Conservation (phyloP, 2,329 filamentous ascomycete species). For the Claviceps africana region DNA sequence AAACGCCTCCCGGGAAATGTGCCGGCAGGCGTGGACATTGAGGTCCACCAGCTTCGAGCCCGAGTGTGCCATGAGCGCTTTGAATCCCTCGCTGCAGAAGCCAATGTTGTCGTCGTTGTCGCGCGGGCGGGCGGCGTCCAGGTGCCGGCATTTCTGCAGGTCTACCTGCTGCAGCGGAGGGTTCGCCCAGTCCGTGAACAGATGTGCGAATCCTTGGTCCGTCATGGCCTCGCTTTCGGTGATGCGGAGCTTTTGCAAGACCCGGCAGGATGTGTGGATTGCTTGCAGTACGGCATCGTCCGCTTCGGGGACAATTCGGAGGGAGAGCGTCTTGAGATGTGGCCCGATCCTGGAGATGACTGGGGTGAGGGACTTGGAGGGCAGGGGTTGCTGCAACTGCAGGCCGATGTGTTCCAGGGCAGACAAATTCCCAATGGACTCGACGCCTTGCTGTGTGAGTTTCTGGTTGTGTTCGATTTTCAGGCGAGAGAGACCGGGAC, state of each 20-base stretch:
- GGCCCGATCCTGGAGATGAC: conserved; percentile 50
- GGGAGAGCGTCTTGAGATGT: conserved; percentile 61
- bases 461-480: conserved; percentile 74
- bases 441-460: conserved; percentile 51
- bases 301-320: conserved; percentile 52
- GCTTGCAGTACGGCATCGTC: conserved; percentile 57
- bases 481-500: conserved; percentile 55
- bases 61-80: conserved; percentile 73
- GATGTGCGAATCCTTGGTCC: conserved; percentile 54
- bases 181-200: conserved; percentile 70
- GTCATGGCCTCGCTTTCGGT: conserved; percentile 63
- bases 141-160: conserved; percentile 60
- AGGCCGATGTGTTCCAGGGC: conserved; percentile 64
- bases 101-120: conserved; percentile 54
- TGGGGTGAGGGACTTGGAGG: conserved; percentile 42
- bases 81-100: conserved; percentile 61
- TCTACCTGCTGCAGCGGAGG: conserved; percentile 57
- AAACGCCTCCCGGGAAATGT: conserved; percentile 61
- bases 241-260: conserved; percentile 65
- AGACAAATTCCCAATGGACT: conserved; percentile 46
- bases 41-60: conserved; percentile 50
- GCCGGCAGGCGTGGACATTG: conserved; percentile 72
- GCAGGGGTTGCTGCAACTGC: conserved; percentile 44
- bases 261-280: conserved; percentile 55
- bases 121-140: conserved; percentile 57